Conservation (phyloP, 2,329 filamentous ascomycete genomes). For the Pseudogymnoascus sp. region DNA sequence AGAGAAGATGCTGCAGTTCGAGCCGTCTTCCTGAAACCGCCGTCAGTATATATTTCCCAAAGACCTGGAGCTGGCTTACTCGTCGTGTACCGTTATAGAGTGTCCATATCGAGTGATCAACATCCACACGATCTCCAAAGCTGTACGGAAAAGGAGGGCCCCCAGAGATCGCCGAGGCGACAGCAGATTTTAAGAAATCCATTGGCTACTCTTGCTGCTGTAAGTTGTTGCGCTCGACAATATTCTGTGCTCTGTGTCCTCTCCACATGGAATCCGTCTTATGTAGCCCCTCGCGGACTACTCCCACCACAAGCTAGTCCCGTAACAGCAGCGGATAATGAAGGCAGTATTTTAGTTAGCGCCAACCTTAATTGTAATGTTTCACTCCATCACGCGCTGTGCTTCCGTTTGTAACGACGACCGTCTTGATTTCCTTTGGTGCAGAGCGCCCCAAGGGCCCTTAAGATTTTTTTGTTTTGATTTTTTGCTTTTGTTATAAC, state of each 20-base stretch:
- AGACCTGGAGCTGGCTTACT: slow-evolving; percentile 36
- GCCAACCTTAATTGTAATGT: slow-evolving; percentile 5
- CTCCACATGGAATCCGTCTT: slow-evolving; percentile 1
- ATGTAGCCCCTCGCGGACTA: background rate
- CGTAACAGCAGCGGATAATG: background rate
- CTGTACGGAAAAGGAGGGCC: slow-evolving; percentile 87
- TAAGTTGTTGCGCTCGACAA: background rate
- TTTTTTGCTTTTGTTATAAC: background rate
- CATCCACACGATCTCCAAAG: slow-evolving; percentile 86
- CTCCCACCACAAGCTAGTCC: background rate
- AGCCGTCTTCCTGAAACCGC: slow-evolving; percentile 69
- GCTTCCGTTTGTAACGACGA: background rate
- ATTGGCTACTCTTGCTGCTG: slow-evolving; percentile 40
- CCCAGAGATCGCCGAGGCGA: slow-evolving; percentile 92
- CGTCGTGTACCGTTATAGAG: slow-evolving; percentile 88
- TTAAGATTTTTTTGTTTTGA: background rate
- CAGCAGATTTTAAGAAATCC: slow-evolving; percentile 97
- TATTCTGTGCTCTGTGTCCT: slow-evolving; percentile 1
- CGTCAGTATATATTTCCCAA: slow-evolving; percentile 13
- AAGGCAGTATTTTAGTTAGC: background rate
- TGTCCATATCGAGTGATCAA: slow-evolving; percentile 93
- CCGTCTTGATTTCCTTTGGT: background rate
- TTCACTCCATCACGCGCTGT: background rate
- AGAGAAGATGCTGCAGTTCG: slow-evolving; percentile 91
- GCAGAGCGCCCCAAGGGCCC: background rate